Conservation (phyloP, 345 rosid species). For the Tarenaya hassleriana region DNA sequence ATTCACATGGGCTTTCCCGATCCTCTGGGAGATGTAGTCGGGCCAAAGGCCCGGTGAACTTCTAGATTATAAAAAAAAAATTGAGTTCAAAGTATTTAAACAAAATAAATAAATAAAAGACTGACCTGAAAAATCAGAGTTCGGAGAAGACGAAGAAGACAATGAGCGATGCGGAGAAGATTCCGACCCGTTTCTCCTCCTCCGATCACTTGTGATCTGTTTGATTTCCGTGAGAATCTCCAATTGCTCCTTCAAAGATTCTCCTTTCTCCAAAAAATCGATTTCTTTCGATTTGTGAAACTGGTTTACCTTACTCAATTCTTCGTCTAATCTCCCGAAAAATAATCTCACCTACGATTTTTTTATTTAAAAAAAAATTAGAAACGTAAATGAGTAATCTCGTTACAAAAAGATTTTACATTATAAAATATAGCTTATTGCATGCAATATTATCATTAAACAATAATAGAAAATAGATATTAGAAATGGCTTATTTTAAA, state of each 20-base stretch:
- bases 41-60: too few relatives aligned
- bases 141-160: constrained; percentile 42
- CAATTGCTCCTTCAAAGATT: constrained; percentile 61
- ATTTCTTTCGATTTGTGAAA: constrained; percentile 67
- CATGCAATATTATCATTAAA: too few relatives aligned
- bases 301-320: constrained; percentile 78
- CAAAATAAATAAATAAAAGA: constrained; percentile 1
- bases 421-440: not conserved
- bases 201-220: constrained; percentile 45
- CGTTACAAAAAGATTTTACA: not conserved
- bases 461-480: constrained; percentile 3
- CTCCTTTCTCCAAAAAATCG: constrained; percentile 81
- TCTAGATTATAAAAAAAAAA: too few relatives aligned
- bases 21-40: too few relatives aligned
- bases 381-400: too few relatives aligned
- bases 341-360: constrained; percentile 53
- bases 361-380: constrained; percentile 2
- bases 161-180: constrained; percentile 33
- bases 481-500: too few relatives aligned
- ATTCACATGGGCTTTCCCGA: too few relatives aligned
- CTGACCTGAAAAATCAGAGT: constrained; percentile 61
- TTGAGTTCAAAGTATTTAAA: too few relatives aligned
- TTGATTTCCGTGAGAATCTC: constrained; percentile 56
- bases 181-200: constrained; percentile 34
- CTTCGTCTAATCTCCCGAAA: constrained; percentile 64